These are phyloP conservation scores for Scenedesmus sp. DNA, from an alignment of 163 green algal genomes.

Conservation along the genomic window DNA sequence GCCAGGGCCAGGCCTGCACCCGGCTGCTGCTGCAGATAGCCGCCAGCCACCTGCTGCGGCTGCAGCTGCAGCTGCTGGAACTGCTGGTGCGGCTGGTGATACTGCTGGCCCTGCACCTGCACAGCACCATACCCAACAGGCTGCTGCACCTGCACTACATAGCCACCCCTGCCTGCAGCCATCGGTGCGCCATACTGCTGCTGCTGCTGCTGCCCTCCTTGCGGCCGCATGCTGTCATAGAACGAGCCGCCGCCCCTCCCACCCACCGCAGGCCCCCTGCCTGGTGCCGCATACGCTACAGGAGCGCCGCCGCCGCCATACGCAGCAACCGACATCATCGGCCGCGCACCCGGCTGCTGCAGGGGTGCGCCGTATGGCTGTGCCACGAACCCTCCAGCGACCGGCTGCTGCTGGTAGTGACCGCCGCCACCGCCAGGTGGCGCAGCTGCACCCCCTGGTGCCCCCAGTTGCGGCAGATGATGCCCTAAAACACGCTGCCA, in stretches of 20 bases:
- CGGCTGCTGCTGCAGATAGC: conserved; percentile 2
- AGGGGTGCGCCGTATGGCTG: neutral
- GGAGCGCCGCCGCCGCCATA: neutral
- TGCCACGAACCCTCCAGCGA: neutral
- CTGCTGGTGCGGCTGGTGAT: neutral
- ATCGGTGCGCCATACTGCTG: neutral
- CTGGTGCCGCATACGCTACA: neutral
- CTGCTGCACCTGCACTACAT: conserved; percentile 15
- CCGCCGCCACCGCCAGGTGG: neutral
- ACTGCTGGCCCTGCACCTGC: neutral
- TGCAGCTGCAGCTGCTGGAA: conserved; percentile 49
- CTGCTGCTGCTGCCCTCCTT: conserved; percentile 8
- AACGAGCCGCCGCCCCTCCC: conserved; percentile 37
- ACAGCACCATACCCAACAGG: neutral
- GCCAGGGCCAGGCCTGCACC: neutral
- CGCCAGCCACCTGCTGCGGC: conserved; percentile 33
- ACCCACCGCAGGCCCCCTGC: neutral
- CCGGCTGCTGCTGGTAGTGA: conserved; percentile 16
- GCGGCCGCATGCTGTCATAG: conserved; percentile 39
- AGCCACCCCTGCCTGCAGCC: neutral
- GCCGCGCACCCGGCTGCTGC: conserved; percentile 8
- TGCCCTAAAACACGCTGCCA: conserved; percentile 41
- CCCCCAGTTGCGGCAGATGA: conserved; percentile 7
- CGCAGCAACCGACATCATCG: conserved; percentile 32
- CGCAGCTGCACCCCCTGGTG: neutral